phyloP scores from a whole-genome alignment of 2,329 filamentous ascomycete species.

The Penicillium rolfsii region DNA sequence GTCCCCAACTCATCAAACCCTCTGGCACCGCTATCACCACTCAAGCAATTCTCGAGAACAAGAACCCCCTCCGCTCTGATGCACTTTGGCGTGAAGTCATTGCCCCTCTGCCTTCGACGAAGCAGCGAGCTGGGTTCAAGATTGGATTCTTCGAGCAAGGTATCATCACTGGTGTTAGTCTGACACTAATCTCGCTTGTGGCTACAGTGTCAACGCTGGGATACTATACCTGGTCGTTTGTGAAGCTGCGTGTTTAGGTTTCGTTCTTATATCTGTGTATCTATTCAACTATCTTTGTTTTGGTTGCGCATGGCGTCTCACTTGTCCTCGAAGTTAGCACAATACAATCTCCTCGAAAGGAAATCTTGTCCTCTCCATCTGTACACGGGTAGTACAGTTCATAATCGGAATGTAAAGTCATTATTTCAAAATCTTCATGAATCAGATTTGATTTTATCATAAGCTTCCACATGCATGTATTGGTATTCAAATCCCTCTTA shows the following conservation, averaged over 20 bases:
- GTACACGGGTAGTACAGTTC: no score
- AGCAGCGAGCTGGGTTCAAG: slow-evolving; percentile 32
- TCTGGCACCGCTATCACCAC: slow-evolving; percentile 21
- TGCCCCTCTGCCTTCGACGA: slow-evolving; percentile 38
- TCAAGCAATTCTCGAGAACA: slow-evolving; percentile 19
- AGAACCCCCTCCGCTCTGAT: slow-evolving; percentile 22
- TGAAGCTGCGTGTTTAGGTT: slow-evolving; percentile 10
- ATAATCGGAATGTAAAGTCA: no score
- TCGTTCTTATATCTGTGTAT: neutral
- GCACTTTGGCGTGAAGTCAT: slow-evolving; percentile 36
- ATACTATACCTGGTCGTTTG: slow-evolving; percentile 29
- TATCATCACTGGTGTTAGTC: slow-evolving; percentile 40
- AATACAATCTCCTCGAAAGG: no score
- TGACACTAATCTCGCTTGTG: slow-evolving; percentile 29
- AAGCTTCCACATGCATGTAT: neutral
- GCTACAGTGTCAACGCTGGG: slow-evolving; percentile 30
- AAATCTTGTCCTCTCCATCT: no score
- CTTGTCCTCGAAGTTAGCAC: neutral
- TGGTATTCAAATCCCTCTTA: neutral
- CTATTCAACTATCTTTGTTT: neutral
- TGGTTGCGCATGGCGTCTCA: neutral
- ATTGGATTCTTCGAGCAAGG: slow-evolving; percentile 57
- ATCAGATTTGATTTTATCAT: neutral
- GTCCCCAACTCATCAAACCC: slow-evolving; percentile 48
- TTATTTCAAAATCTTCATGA: no score